Percentiles rank a stretch among this genome's conserved stretches.
These are phyloP conservation scores for Phytophthora capsici DNA, from an alignment of 352 stramenopile genomes.

Conservation along the genomic window DNA sequence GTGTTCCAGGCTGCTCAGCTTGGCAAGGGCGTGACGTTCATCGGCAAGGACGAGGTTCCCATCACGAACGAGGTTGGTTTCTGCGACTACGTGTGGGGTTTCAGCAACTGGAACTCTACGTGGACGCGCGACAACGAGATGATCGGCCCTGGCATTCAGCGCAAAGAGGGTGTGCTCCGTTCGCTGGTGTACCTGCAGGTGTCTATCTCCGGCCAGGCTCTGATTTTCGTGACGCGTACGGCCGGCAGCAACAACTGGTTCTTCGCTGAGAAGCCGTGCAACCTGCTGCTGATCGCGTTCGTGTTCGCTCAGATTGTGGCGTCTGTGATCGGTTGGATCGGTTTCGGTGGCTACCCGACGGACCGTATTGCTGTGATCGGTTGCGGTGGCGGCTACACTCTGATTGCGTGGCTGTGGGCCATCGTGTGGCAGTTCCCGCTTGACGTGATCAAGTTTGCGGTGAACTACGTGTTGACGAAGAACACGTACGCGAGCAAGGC, in stretches of 20 bases:
- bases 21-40: conserved; percentile 56
- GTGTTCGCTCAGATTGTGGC: conserved; percentile 72
- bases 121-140: conserved; percentile 68
- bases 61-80: conserved; percentile 72
- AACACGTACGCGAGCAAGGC: conserved; percentile 64
- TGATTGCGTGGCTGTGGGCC: conserved; percentile 72
- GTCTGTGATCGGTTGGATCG: conserved; percentile 69
- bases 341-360: conserved; percentile 70
- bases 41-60: conserved; percentile 64
- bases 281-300: conserved; percentile 71
- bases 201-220: conserved; percentile 73
- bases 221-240: conserved; percentile 82
- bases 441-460: conserved; percentile 74
- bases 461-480: conserved; percentile 75
- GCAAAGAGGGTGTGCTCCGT: conserved; percentile 72
- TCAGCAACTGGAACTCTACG: conserved; percentile 75
- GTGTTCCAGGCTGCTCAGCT: conserved; percentile 53
- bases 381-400: conserved; percentile 63
- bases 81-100: conserved; percentile 73
- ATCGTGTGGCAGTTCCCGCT: conserved; percentile 81
- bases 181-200: conserved; percentile 77
- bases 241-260: conserved; percentile 81
- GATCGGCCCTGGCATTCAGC: conserved; percentile 68
- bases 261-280: conserved; percentile 71
- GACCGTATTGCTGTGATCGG: conserved; percentile 73